A percentile compares a stretch with the other conserved stretches of the same genome.
phyloP scores from a whole-genome alignment of 306 rosid genomes.

The Medicago arabica region DNA sequence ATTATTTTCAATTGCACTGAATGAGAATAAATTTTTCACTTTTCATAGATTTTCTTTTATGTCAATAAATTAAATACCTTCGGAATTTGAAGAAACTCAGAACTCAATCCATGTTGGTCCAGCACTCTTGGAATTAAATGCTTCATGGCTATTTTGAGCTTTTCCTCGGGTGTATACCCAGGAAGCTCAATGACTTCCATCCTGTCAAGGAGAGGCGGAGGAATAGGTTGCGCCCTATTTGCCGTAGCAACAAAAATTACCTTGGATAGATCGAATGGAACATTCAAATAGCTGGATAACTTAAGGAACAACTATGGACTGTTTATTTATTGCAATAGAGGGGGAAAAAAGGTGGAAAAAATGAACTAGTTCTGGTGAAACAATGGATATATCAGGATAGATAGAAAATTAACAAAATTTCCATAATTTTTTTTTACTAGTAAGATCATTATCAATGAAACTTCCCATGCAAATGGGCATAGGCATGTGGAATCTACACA shows the following conservation, averaged over 20 bases:
- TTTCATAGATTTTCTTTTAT: constrained; percentile 14
- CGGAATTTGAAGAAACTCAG: constrained; percentile 91
- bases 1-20: constrained; percentile 30
- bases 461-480: constrained; percentile 39
- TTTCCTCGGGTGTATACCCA: constrained; percentile 96
- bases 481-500: constrained; percentile 1
- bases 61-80: constrained; percentile 62
- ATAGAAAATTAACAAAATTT: not conserved
- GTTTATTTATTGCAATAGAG: constrained; percentile 26
- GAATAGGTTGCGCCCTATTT: constrained; percentile 89
- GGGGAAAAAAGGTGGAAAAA: not conserved
- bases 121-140: constrained; percentile 96
- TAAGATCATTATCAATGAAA: constrained; percentile 8
- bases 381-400: constrained; percentile 18
- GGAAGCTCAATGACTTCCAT: constrained; percentile 99
- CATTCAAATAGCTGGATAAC: constrained; percentile 86
- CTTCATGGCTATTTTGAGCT: constrained; percentile 87
- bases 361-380: constrained; percentile 3
- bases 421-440: not conserved
- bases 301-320: constrained; percentile 59
- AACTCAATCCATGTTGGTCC: constrained; percentile 89
- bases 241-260: constrained; percentile 96
- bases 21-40: constrained; percentile 25
- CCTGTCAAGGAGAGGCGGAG: constrained; percentile 94
- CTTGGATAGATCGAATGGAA: constrained; percentile 95